Evolutionary conservation across 176 grass and related monocot species (phyloP), one percentile per base, ranked within the genome.

Genomic region (Thalia dealbata): DNA sequence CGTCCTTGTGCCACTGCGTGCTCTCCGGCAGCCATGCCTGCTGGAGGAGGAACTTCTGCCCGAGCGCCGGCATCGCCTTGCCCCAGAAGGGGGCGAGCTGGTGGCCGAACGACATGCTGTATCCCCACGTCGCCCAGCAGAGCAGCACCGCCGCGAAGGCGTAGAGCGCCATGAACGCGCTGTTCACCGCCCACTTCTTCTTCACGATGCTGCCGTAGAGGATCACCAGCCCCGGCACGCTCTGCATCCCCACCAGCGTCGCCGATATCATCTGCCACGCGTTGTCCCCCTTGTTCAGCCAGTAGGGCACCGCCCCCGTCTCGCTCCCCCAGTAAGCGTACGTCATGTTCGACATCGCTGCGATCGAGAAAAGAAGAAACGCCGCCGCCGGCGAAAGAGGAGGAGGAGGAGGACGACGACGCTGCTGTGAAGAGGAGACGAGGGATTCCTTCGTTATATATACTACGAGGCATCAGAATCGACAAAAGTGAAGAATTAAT

Each of bases 141-240:
- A 96, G 64, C 92, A 86, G 85, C 6, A 96, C 89, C 58, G 89
- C 92, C 3, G 92, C 92, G 80, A 90, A 96, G 13, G 89, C 92
- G 70, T 90, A 96, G 38, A 96, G 76, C 56, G 92, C 92, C 92
- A 96, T 96, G 87, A 96, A 96, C 11, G 92, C 92, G 15, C 86
- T 90, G 78, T 96, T 96, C 0, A 96, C 89, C 0, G 92, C 89
- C 92, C 92, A 96, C 75, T 92, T 96, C 84, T 96, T 96, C 85
- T 96, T 96, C 0, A 96, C 92, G 64, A 96, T 96, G 82, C 89
- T 96, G 3, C 92, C 89, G 80, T 96, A 96, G 18, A 96, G 89
- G 73, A 96, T 90, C 13, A 96, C 86, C 0, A 92, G 80, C 0
- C 89, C 89, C 0, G 89, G 89, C 69, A 96, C 72, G 76, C 84